A percentile compares a stretch with the other conserved stretches of the same genome.
Conservation (phyloP, 345 rosid species). For the Boechera divaricarpa region DNA sequence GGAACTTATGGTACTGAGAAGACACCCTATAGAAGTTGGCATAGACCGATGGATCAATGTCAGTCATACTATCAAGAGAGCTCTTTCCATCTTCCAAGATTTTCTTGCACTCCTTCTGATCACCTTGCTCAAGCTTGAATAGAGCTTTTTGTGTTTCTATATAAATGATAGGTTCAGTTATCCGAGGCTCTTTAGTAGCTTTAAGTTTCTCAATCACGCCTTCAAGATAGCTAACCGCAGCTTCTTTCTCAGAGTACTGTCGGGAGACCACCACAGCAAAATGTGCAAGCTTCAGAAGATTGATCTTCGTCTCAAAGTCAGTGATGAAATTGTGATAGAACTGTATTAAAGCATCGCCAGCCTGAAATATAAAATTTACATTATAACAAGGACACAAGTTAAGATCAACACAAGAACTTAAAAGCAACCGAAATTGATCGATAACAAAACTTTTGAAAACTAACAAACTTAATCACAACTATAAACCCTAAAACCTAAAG, state of each 20-base stretch:
- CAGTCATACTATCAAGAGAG: conserved; percentile 92
- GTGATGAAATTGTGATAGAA: conserved; percentile 89
- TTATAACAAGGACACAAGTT: conserved; percentile 7
- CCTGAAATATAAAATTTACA: conserved; percentile 53
- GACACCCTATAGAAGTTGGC: conserved; percentile 95
- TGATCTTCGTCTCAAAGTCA: conserved; percentile 97
- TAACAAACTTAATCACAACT: conserved; percentile 11
- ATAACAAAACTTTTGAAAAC: background rate
- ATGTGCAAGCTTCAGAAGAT: conserved; percentile 97
- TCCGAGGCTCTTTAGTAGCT: conserved; percentile 77
- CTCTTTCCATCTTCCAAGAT: conserved; percentile 90
- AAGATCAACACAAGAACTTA: background rate
- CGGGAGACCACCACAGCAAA: conserved; percentile 92
- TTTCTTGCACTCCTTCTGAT: conserved; percentile 87
- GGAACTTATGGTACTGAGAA: conserved; percentile 80
- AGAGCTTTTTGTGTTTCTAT: conserved; percentile 87
- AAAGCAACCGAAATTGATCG: background rate
- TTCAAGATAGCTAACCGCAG: conserved; percentile 84
- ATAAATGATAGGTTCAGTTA: conserved; percentile 86
- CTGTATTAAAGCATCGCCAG: conserved; percentile 92
- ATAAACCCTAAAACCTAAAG: conserved; percentile 24
- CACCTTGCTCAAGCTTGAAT: conserved; percentile 88
- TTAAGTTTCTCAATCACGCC: conserved; percentile 86
- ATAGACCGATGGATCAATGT: conserved; percentile 95
- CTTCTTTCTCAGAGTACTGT: conserved; percentile 92